These are phyloP conservation scores for Vanderwaltozyma verrucispora DNA, from an alignment of 805 yeast genomes.

Conservation along the genomic window DNA sequence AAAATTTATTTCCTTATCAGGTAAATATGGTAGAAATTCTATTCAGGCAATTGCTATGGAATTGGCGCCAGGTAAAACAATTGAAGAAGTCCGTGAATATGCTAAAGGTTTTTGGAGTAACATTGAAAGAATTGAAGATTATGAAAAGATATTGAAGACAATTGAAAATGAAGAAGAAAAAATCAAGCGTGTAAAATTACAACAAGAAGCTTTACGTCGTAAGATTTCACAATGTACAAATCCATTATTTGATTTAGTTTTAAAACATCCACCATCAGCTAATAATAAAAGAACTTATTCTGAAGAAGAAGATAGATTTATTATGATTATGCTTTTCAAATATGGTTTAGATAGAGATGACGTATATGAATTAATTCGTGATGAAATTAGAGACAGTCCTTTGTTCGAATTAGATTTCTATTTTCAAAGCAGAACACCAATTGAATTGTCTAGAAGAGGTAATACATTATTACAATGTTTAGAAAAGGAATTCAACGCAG, in stretches of 20 bases:
- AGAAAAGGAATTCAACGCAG: conserved; percentile 53
- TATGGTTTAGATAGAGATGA: conserved; percentile 74
- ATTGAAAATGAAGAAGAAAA: conserved; percentile 88
- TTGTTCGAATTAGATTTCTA: conserved; percentile 83
- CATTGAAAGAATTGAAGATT: conserved; percentile 74
- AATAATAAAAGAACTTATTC: conserved; percentile 46
- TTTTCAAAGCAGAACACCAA: conserved; percentile 65
- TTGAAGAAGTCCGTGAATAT: conserved; percentile 71
- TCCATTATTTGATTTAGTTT: conserved; percentile 69
- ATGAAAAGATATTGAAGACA: conserved; percentile 69
- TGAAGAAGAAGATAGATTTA: conserved; percentile 85
- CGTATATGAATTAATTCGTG: conserved; percentile 67
- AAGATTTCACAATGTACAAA: conserved; percentile 60
- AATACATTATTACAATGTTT: conserved; percentile 66
- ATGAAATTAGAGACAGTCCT: conserved; percentile 62
- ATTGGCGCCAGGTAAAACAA: conserved; percentile 63
- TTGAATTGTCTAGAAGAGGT: conserved; percentile 76
- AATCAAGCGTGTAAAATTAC: conserved; percentile 50
- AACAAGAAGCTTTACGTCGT: conserved; percentile 68
- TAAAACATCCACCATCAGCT: conserved; percentile 64
- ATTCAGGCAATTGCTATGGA: conserved; percentile 62
- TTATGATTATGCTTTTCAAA: conserved; percentile 67
- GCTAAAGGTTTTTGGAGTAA: conserved; percentile 74
- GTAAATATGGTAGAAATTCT: conserved; percentile 74
- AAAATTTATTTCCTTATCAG: conserved; percentile 62